Evolutionary conservation across 768 basidiomycete genomes (phyloP).

Genomic region (Wakefieldia striispora): DNA sequence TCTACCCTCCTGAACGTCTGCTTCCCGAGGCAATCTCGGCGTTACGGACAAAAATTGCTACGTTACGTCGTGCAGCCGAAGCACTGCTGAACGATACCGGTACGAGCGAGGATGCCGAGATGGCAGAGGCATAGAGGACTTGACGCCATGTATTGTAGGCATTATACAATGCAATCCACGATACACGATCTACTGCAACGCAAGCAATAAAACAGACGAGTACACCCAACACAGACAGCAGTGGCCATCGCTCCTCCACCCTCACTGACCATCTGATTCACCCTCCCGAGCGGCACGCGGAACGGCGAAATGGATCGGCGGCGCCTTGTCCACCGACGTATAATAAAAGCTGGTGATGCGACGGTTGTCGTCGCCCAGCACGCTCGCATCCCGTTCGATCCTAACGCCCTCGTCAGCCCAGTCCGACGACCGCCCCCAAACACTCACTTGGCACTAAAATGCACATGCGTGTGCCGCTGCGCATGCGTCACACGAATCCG

Average conservation of each 20-base stretch:
- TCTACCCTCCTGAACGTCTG: slow-evolving; percentile 81
- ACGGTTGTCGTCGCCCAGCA: slow-evolving; percentile 17
- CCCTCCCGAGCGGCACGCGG: slow-evolving; percentile 10
- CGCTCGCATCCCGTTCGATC: slow-evolving; percentile 23
- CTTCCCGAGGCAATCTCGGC: slow-evolving; percentile 78
- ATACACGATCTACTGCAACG: not conserved
- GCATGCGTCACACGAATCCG: slow-evolving; percentile 40
- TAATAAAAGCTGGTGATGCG: slow-evolving; percentile 37
- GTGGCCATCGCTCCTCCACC: too few relatives aligned
- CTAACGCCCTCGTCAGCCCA: slow-evolving; percentile 8
- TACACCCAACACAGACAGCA: too few relatives aligned
- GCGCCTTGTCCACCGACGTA: slow-evolving; percentile 30
- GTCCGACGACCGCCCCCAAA: too few relatives aligned
- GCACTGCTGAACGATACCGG: slow-evolving; percentile 46
- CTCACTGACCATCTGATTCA: slow-evolving; percentile 8
- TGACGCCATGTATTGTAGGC: not conserved
- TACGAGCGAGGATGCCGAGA: slow-evolving; percentile 50
- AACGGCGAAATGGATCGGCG: slow-evolving; percentile 32
- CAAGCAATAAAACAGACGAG: not conserved
- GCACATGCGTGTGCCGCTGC: slow-evolving; percentile 30
- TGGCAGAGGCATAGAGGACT: slow-evolving; percentile 40
- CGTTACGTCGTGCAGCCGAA: slow-evolving; percentile 57
- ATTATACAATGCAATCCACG: not conserved
- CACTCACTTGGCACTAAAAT: slow-evolving; percentile 42
- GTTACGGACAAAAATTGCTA: slow-evolving; percentile 75